Base-by-base conservation (phyloP, 495 filamentous ascomycete genomes). In the Lasiosphaeris hirsuta region DNA sequence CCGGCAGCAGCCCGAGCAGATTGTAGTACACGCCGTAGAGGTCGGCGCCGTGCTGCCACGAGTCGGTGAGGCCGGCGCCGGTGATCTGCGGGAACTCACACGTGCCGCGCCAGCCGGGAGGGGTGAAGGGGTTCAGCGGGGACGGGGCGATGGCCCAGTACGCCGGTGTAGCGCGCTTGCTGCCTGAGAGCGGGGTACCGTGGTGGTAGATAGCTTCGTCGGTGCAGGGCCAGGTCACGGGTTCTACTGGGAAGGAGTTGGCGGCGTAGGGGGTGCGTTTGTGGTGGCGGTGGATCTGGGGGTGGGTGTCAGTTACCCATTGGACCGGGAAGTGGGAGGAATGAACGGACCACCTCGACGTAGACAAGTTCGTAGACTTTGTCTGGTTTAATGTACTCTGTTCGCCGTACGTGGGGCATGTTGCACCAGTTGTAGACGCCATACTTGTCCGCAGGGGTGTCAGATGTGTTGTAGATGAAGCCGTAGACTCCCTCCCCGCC, bases 41-140 rank as follows among this genome's bases (percentile, higher is more conserved):
- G 58, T 89, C 85, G 37, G 67, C 70, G 36, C 87, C 87, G 72
- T 90, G 87, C 59, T 81, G 77, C 72, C 77, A 85, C 15, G 82
- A 82, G 68, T 89, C 86, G 39, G 83, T 76, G 10, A 90, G 73
- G 0, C 87, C 86, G 5, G 63, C 78, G 13, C 73, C 69, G 0
- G 86, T 88, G 49, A 89, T 85, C 66, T 90, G 87, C 4, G 86
- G 87, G 67, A 88, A 89, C 54, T 86, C 81, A 65, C 87, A 90
- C 17, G 78, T 80, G 17, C 85, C 86, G 33, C 78, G 70, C 69
- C 83, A 86, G 7, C 84, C 84, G 3, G 70, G 59, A 0, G 79
- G 78, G n/a, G 63, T 57, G 59, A 84, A 84, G 1, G 85, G 84
- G 65, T 89, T 89, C 10, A 74, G 69, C 7, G 74, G 61, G 11